Base-by-base conservation (phyloP, 108 stramenopile genomes). In the Discostella stelligeroides region DNA sequence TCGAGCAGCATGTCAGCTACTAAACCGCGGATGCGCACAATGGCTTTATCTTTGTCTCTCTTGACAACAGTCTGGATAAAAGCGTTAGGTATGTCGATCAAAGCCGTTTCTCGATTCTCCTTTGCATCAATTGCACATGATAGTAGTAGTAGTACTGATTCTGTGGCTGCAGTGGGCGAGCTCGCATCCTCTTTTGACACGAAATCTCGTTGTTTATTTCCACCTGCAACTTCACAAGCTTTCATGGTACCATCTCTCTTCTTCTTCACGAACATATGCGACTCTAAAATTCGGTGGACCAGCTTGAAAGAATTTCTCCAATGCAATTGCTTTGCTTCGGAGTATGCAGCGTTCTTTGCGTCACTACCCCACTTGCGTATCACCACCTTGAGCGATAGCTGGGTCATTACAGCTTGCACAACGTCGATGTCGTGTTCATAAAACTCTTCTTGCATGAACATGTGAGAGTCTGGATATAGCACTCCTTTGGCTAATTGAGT, bases 41-140 rank as follows among this genome's bases (percentile, higher is more conserved):
- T 50, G 1, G 20, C 49, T 50, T 18, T 20, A 24, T 50, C 49
- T 18, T 50, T 50, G 8, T 20, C 23, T 2, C 20, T 18, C 20
- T 50, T 7, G 24, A 50, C 49, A 1, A 20, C 23, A 20, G 49
- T 50, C 24, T 50, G 49, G 24, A 50, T 50, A 18, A 50, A 50
- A 8, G 49, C 49, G 20, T 50, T 50, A 18, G 49, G 49, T 8
- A 50, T 50, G 20, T 50, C 49, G 4, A 50, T 18, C 14, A 50
- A 8, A 4, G 49, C 49, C 8, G 23, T 23, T 9, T 50, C 49
- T 23, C 49, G 20, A 15, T 30, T 50, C 48, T 66, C 65, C 14
- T 34, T 15, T 28, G 65, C 65, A 34, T 66, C 50, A 28, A 66
- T 54, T 1, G 23, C 7, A 1, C 45, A 29, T 7, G 65, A 54